phyloP scores from a whole-genome alignment of 345 rosid genomes.

The Citrus maxima region DNA sequence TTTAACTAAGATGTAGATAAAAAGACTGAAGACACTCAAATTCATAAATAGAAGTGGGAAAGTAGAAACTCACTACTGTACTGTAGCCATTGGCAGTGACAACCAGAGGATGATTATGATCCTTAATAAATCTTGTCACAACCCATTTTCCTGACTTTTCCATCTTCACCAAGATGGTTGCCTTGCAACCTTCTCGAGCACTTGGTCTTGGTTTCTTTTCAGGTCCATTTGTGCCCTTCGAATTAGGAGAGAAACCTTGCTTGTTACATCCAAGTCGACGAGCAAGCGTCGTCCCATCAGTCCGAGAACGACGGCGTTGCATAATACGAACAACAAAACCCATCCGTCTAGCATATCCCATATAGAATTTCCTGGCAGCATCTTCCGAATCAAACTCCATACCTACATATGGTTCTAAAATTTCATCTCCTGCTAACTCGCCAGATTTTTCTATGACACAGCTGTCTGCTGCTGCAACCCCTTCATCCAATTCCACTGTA shows the following conservation, averaged over 20 bases:
- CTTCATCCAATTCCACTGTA: constrained; percentile 54
- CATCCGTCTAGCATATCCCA: constrained; percentile 55
- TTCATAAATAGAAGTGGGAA: not conserved
- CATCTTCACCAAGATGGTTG: constrained; percentile 72
- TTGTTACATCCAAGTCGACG: constrained; percentile 84
- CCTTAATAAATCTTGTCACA: constrained; percentile 72
- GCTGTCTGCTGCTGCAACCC: constrained; percentile 26
- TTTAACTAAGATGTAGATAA: not conserved
- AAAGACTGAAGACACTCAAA: constrained; percentile 9
- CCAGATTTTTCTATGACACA: constrained; percentile 34
- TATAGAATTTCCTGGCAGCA: constrained; percentile 59
- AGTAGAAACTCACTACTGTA: constrained; percentile 42
- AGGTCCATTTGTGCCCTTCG: constrained; percentile 32
- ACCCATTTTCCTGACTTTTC: constrained; percentile 83
- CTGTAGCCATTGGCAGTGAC: constrained; percentile 40
- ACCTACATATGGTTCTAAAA: constrained; percentile 62
- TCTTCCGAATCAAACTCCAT: constrained; percentile 85
- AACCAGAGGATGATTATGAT: constrained; percentile 73
- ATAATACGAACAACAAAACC: constrained; percentile 75
- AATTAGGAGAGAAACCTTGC: constrained; percentile 70
- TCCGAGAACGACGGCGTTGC: constrained; percentile 82
- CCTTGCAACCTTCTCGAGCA: constrained; percentile 84
- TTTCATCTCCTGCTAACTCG: constrained; percentile 32
- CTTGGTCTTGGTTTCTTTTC: constrained; percentile 60
- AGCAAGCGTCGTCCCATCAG: constrained; percentile 74